A percentile compares a stretch with the other conserved stretches of the same genome.
Conservation (phyloP, 2,329 filamentous ascomycete species). For the Rhynchosporium agropyri region DNA sequence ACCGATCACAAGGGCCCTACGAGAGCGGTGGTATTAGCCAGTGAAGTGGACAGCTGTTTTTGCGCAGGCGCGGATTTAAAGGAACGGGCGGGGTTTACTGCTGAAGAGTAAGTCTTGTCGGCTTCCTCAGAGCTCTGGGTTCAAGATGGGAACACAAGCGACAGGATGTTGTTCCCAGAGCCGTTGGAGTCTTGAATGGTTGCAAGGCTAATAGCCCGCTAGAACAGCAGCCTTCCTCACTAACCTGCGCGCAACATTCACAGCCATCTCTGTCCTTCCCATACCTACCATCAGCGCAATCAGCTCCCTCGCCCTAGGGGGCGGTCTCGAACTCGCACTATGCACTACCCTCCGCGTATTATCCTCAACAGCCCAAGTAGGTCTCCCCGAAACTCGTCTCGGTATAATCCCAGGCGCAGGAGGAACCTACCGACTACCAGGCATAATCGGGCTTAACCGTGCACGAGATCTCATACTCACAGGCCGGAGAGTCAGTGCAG, state of each 20-base stretch:
- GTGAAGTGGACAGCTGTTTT: conserved; percentile 83
- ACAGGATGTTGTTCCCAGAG: neutral
- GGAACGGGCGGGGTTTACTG: conserved; percentile 75
- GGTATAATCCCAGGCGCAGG: conserved; percentile 95
- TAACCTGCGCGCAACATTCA: conserved; percentile 75
- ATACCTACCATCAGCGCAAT: conserved; percentile 91
- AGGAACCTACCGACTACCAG: conserved; percentile 84
- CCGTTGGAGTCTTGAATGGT: neutral
- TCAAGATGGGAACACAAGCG: neutral
- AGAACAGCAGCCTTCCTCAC: conserved; percentile 81
- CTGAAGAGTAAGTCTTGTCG: conserved; percentile 63
- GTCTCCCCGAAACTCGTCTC: conserved; percentile 86
- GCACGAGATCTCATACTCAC: conserved; percentile 92
- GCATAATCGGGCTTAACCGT: conserved; percentile 74
- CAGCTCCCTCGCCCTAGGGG: conserved; percentile 83
- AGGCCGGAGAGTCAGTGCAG: conserved; percentile 77
- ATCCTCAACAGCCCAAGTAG: conserved; percentile 74
- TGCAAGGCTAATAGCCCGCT: conserved; percentile 19
- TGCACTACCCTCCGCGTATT: conserved; percentile 89
- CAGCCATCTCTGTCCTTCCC: conserved; percentile 71
- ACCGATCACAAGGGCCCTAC: conserved; percentile 60
- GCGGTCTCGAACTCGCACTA: conserved; percentile 90
- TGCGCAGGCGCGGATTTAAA: conserved; percentile 96
- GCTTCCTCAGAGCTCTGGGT: neutral
- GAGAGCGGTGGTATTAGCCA: conserved; percentile 80